These are phyloP conservation scores for Firmiana major DNA, from an alignment of 345 rosid species.

Conservation along the genomic window DNA sequence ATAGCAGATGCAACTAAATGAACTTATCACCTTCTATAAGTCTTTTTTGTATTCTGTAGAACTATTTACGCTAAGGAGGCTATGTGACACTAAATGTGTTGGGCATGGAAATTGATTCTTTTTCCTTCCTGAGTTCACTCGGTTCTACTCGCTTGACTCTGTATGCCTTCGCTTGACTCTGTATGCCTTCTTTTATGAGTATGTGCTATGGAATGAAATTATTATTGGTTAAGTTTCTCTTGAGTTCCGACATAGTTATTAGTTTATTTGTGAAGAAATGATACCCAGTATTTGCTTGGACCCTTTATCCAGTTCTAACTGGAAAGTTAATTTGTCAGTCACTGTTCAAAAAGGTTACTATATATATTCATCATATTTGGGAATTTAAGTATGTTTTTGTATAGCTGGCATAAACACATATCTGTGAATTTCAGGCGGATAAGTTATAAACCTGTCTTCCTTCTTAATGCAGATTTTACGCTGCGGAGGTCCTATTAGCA, in stretches of 20 bases:
- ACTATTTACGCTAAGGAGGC: background rate
- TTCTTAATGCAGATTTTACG: conserved; percentile 66
- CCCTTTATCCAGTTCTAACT: background rate
- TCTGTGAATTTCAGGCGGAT: background rate
- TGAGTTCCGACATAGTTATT: background rate
- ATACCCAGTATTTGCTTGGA: background rate
- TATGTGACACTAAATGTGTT: background rate
- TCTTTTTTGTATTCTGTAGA: background rate
- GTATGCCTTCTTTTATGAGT: background rate
- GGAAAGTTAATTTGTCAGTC: background rate
- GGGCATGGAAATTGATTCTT: background rate
- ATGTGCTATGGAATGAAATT: background rate
- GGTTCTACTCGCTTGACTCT: background rate
- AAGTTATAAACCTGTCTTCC: background rate
- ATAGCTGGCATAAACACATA: background rate
- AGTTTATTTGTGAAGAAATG: background rate
- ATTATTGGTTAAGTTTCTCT: background rate
- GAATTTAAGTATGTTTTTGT: background rate
- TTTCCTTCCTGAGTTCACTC: background rate
- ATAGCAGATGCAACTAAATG: background rate
- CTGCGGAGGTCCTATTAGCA: conserved; percentile 92
- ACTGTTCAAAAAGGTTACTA: background rate
- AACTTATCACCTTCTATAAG: background rate
- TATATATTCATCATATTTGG: background rate
- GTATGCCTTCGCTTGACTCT: background rate